These are phyloP conservation scores for Aurinia saxatilis DNA, from an alignment of 345 rosid species.

Conservation along the genomic window DNA sequence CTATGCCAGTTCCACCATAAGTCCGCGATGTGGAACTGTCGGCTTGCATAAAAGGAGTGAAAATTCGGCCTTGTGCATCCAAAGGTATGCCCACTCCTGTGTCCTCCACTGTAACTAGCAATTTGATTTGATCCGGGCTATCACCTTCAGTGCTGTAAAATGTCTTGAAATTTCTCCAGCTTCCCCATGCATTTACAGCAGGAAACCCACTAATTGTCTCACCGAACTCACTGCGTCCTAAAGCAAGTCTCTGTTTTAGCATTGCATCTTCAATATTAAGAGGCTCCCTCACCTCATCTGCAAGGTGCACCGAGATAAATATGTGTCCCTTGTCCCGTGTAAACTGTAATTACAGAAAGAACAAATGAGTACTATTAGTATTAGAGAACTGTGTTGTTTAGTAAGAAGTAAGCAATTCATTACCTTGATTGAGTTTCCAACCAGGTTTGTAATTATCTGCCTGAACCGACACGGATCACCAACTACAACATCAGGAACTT, in stretches of 20 bases:
- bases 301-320: constrained; percentile 77
- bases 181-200: constrained; percentile 69
- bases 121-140: constrained; percentile 34
- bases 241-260: constrained; percentile 43
- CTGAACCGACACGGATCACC: constrained; percentile 87
- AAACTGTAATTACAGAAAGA: constrained; percentile 47
- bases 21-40: constrained; percentile 96
- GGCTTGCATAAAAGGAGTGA: constrained; percentile 97
- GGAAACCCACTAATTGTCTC: constrained; percentile 62
- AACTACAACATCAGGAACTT: constrained; percentile 68
- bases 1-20: constrained; percentile 96
- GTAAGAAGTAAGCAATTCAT: constrained; percentile 8
- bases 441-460: constrained; percentile 90
- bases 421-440: constrained; percentile 95
- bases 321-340: constrained; percentile 75
- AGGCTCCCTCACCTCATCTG: constrained; percentile 47
- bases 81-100: constrained; percentile 86
- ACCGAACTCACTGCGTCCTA: constrained; percentile 31
- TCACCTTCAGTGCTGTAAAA: constrained; percentile 25
- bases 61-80: constrained; percentile 71
- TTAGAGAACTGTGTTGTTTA: background rate
- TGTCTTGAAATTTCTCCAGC: constrained; percentile 66
- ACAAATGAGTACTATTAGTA: background rate
- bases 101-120: constrained; percentile 87
- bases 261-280: constrained; percentile 41